phyloP scores from a whole-genome alignment of 805 yeast species.

The Candida berthetii region DNA sequence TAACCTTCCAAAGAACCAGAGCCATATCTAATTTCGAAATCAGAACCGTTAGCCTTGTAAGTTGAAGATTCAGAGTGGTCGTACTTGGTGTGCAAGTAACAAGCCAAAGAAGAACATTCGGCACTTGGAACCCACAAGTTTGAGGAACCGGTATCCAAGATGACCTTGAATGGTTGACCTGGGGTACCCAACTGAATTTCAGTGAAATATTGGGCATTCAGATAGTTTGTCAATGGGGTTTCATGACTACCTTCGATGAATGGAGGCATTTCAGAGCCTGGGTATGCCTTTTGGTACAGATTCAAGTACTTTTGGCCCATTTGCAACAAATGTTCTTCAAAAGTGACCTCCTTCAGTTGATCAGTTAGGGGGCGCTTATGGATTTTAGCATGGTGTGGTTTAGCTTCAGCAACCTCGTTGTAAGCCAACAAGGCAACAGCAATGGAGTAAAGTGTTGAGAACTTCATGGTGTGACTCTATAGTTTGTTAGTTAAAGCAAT shows the following conservation, averaged over 20 bases:
- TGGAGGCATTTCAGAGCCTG: conserved; percentile 27
- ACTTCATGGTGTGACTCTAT: conserved; percentile 10
- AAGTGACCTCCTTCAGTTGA: conserved; percentile 43
- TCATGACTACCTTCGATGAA: conserved; percentile 45
- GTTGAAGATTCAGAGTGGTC: conserved; percentile 79
- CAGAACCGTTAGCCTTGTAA: conserved; percentile 82
- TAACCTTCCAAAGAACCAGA: conserved; percentile 91
- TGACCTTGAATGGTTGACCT: conserved; percentile 87
- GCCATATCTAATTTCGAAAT: conserved; percentile 84
- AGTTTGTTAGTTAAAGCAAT: background rate
- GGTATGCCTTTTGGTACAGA: conserved; percentile 38
- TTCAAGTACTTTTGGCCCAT: conserved; percentile 58
- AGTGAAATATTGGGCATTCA: conserved; percentile 94
- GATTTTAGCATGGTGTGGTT: conserved; percentile 48
- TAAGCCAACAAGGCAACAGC: conserved; percentile 19
- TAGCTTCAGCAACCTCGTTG: conserved; percentile 46
- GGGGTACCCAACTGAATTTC: conserved; percentile 92
- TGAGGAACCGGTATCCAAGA: conserved; percentile 94
- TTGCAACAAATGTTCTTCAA: conserved; percentile 46
- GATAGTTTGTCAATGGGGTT: conserved; percentile 84
- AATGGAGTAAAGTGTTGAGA: conserved; percentile 14
- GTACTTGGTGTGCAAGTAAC: conserved; percentile 89
- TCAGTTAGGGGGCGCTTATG: conserved; percentile 54
- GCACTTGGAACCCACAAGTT: conserved; percentile 94
- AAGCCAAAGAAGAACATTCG: conserved; percentile 90